Percentiles rank a stretch among this genome's conserved stretches.
Conservation (phyloP, 345 rosid genomes). For the Eucalyptus lansdowneana region DNA sequence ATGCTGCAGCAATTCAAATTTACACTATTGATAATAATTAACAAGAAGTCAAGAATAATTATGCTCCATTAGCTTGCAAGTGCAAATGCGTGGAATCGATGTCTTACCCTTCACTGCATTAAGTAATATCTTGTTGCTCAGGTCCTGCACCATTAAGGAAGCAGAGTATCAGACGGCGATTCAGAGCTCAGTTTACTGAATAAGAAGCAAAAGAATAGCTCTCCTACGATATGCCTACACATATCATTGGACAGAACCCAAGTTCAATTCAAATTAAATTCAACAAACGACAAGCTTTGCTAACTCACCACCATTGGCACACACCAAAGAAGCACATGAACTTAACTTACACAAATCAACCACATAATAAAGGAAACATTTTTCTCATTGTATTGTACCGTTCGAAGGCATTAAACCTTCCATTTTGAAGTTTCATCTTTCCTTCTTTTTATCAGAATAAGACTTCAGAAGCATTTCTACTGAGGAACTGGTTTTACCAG, state of each 20-base stretch:
- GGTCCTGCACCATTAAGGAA: constrained; percentile 33
- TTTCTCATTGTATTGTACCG: neutral
- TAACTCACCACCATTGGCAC: neutral
- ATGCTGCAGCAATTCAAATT: constrained; percentile 21
- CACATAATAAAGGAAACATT: neutral
- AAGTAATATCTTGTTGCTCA: constrained; percentile 28
- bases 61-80: neutral
- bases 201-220: neutral
- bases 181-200: neutral
- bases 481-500: constrained; percentile 25
- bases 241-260: neutral
- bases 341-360: neutral
- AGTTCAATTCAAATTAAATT: neutral
- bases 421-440: neutral
- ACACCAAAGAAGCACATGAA: neutral
- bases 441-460: neutral
- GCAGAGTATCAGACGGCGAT: neutral
- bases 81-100: neutral
- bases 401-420: neutral
- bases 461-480: neutral
- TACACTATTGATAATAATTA: neutral
- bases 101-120: constrained; percentile 46
- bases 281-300: neutral
- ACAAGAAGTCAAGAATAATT: neutral
- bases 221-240: neutral